A percentile compares a stretch with the other conserved stretches of the same genome.
These are phyloP conservation scores for Jatropha curcas DNA, from an alignment of 345 rosid genomes.

Conservation along the genomic window DNA sequence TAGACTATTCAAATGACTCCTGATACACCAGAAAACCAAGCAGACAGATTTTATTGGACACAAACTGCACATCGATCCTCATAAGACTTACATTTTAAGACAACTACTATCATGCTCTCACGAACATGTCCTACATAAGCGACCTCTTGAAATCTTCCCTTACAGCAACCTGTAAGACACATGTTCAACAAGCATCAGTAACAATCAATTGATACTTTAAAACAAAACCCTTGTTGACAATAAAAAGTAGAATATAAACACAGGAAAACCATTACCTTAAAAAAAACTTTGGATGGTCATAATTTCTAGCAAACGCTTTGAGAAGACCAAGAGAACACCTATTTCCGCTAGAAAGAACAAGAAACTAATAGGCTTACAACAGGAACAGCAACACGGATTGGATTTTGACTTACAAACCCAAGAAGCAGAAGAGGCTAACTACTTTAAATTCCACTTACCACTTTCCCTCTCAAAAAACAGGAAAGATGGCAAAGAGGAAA, in stretches of 20 bases:
- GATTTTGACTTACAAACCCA: slow-evolving; percentile 17
- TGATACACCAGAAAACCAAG: slow-evolving; percentile 1
- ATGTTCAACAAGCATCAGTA: neutral
- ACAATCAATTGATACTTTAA: neutral
- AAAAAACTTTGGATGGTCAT: slow-evolving; percentile 23
- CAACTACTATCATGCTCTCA: slow-evolving; percentile 2
- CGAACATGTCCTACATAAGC: slow-evolving; percentile 17
- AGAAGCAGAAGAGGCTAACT: slow-evolving; percentile 32
- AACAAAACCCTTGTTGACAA: neutral
- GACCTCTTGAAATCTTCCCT: slow-evolving; percentile 21
- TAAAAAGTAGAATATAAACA: neutral
- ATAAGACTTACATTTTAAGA: slow-evolving; percentile 17
- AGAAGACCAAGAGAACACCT: neutral
- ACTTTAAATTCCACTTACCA: slow-evolving; percentile 47
- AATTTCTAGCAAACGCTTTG: slow-evolving; percentile 34
- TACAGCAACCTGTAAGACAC: slow-evolving; percentile 25
- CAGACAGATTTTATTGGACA: neutral
- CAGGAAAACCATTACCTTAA: slow-evolving; percentile 31
- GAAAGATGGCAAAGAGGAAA: slow-evolving; percentile 49
- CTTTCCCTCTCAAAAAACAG: slow-evolving; percentile 64
- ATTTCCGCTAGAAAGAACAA: slow-evolving; percentile 16
- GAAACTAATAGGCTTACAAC: slow-evolving; percentile 21
- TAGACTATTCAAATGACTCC: slow-evolving; percentile 6
- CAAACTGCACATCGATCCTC: neutral
- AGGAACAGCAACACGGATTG: slow-evolving; percentile 30